A percentile compares a stretch with the other conserved stretches of the same genome.
Evolutionary conservation across 768 basidiomycete species (phyloP).

Genomic region (Auricularia sp.): DNA sequence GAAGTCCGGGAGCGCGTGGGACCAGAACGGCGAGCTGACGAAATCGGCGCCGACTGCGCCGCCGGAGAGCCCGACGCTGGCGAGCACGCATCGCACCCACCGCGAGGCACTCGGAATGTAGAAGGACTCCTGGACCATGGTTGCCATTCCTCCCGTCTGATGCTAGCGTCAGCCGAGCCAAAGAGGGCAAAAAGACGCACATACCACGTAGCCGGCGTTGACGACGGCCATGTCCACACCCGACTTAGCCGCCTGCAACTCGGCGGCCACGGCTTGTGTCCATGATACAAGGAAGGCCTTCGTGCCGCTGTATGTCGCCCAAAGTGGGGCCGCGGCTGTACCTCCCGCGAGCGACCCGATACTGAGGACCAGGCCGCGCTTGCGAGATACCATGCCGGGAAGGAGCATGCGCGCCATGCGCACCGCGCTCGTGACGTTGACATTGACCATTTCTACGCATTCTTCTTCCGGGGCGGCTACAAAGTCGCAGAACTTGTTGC

Average conservation of each 20-base stretch:
- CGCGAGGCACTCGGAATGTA: constrained; percentile 62
- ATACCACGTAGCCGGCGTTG: constrained; percentile 85
- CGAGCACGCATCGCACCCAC: constrained; percentile 69
- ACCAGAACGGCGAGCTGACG: constrained; percentile 84
- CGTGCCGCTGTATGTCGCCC: constrained; percentile 85
- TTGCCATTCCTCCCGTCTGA: constrained; percentile 87
- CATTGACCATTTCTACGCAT: constrained; percentile 51
- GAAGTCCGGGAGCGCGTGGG: constrained; percentile 73
- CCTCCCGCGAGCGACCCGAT: constrained; percentile 82
- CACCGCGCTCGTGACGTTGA: constrained; percentile 77
- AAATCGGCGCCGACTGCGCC: constrained; percentile 52
- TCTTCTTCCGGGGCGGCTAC: constrained; percentile 65
- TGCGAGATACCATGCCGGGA: constrained; percentile 71
- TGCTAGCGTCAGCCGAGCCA: not conserved
- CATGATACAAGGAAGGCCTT: constrained; percentile 88
- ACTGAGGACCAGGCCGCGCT: constrained; percentile 79
- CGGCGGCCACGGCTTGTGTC: constrained; percentile 74
- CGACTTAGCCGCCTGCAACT: constrained; percentile 46
- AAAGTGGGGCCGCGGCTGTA: constrained; percentile 77
- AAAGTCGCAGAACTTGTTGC: constrained; percentile 56
- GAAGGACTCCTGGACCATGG: constrained; percentile 63
- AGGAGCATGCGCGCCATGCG: constrained; percentile 71
- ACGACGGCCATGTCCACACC: constrained; percentile 74
- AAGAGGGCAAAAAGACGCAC: constrained; percentile 18
- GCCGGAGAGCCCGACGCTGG: constrained; percentile 63